Percentiles rank a stretch among this genome's conserved stretches.
phyloP scores from a whole-genome alignment of 805 yeast species.

The Pichia occidentalis region DNA sequence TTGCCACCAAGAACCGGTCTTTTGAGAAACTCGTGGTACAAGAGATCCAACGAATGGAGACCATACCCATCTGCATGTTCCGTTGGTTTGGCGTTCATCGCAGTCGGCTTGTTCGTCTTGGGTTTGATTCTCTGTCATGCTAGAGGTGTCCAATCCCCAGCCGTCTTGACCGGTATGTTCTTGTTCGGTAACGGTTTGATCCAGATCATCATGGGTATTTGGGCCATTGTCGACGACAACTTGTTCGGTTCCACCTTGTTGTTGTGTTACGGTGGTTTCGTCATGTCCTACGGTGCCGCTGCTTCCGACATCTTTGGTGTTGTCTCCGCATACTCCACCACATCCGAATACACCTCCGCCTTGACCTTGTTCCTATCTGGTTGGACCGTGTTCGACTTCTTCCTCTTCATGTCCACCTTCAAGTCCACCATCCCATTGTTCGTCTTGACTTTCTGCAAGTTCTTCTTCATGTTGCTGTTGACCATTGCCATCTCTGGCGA shows the following conservation, averaged over 20 bases:
- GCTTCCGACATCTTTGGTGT: conserved; percentile 39
- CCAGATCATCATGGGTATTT: conserved; percentile 39
- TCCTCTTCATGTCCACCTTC: conserved; percentile 37
- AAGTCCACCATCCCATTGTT: conserved; percentile 38
- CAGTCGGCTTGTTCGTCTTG: conserved; percentile 36
- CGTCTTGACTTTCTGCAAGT: conserved; percentile 33
- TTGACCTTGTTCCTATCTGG: conserved; percentile 41
- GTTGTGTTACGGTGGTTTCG: conserved; percentile 44
- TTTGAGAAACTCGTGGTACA: conserved; percentile 37
- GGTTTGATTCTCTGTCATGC: conserved; percentile 37
- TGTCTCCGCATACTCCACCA: conserved; percentile 31
- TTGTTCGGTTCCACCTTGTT: conserved; percentile 45
- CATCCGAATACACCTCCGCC: conserved; percentile 33
- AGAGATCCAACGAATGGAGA: conserved; percentile 33
- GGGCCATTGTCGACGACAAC: conserved; percentile 41
- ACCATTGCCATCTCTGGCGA: conserved; percentile 37
- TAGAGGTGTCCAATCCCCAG: conserved; percentile 33
- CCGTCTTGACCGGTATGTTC: conserved; percentile 35
- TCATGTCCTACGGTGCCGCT: conserved; percentile 41
- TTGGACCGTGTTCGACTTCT: conserved; percentile 43
- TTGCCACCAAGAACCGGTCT: conserved; percentile 30
- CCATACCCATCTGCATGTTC: conserved; percentile 40
- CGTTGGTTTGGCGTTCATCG: conserved; percentile 37
- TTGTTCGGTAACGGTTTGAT: conserved; percentile 40
- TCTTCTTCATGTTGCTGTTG: conserved; percentile 36